These are phyloP conservation scores for Zygoascus biomembranicola DNA, from an alignment of 805 yeast genomes.

Conservation along the genomic window DNA sequence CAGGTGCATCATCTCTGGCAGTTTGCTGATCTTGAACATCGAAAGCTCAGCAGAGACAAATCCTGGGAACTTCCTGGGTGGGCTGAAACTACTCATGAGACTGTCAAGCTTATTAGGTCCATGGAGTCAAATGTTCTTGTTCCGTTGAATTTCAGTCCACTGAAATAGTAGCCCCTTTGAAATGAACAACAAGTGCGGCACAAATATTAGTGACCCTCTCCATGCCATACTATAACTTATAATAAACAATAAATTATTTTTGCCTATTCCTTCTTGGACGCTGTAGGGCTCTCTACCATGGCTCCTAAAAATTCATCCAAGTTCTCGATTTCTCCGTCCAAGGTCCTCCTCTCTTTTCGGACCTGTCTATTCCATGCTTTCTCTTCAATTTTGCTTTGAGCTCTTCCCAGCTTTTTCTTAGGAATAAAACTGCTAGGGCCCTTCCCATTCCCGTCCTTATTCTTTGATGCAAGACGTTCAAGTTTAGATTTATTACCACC, in stretches of 20 bases:
- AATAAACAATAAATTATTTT: not conserved
- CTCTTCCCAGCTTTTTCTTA: not conserved
- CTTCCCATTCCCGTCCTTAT: not conserved
- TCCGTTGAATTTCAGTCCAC: constrained; percentile 34
- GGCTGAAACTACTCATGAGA: constrained; percentile 38
- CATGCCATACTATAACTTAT: not conserved
- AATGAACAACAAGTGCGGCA: not conserved
- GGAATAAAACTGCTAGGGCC: not conserved
- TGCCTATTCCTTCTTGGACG: not conserved
- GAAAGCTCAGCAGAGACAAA: constrained; percentile 32
- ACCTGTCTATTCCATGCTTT: not conserved
- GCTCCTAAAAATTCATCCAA: not conserved
- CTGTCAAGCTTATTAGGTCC: constrained; percentile 31
- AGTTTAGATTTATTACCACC: constrained; percentile 22
- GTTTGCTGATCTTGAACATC: constrained; percentile 36
- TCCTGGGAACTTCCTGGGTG: constrained; percentile 39
- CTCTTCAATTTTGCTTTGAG: not conserved
- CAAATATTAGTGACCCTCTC: not conserved
- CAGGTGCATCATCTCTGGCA: constrained; percentile 38
- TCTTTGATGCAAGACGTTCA: constrained; percentile 2
- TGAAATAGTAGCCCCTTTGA: constrained; percentile 18
- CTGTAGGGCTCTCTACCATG: not conserved
- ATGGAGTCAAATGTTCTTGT: constrained; percentile 34
- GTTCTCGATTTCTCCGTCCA: not conserved
- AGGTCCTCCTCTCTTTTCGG: constrained; percentile 1